Conservation (phyloP, 257 asterid species). For the Nicotiana sylvestris region DNA sequence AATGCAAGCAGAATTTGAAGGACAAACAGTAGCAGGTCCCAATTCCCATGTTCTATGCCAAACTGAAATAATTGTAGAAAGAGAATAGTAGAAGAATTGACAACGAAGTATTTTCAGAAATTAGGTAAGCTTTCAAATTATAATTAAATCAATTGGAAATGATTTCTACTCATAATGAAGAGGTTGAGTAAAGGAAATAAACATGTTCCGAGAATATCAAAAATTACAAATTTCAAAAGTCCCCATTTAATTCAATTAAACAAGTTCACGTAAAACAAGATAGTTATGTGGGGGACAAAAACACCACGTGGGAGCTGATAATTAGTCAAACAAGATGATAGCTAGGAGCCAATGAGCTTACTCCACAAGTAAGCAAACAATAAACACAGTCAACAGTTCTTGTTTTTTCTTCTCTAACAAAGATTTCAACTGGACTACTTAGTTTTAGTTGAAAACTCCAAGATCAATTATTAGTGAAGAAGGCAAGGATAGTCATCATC, state of each 20-base stretch:
- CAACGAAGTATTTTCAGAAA: not conserved
- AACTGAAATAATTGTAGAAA: not conserved
- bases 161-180: not conserved
- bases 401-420: not conserved
- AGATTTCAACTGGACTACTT: not conserved
- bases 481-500: constrained; percentile 35
- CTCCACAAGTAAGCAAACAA: not conserved
- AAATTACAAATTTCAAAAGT: no score
- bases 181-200: no score
- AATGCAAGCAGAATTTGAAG: not conserved
- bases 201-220: no score
- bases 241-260: no score
- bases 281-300: not conserved
- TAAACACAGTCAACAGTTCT: not conserved
- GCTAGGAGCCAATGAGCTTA: no score
- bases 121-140: not conserved
- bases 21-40: not conserved
- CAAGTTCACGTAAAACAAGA: no score
- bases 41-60: not conserved
- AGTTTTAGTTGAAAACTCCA: not conserved
- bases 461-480: constrained; percentile 44
- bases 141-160: not conserved
- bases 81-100: not conserved
- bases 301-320: not conserved
- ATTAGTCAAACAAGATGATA: not conserved